Evolutionary conservation across 2,329 filamentous ascomycete species (phyloP), one percentile per base, ranked within the genome.

Genomic region (Aspergillus glaucus): DNA sequence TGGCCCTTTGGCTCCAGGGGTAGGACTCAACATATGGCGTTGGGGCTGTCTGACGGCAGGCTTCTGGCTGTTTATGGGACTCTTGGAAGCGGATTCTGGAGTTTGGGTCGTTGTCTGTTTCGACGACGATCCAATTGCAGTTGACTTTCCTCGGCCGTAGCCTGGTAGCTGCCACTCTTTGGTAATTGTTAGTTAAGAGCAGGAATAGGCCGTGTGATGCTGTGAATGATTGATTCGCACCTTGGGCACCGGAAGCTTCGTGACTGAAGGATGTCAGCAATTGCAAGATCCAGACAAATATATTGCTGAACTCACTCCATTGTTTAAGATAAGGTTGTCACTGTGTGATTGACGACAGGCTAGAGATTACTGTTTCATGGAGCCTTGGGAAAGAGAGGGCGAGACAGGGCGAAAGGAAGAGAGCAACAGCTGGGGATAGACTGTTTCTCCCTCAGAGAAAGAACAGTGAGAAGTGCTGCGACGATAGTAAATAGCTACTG

Each of bases 151-250:
- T 17, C 51, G 44, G n/a, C 56, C 58, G 44, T 62, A 60, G 1
- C 57, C 58, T 19, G 52, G 51, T 4, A 62, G 45, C 34, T 51
- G 37, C 60, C 60, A 62, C 50, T 61, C 60, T 62, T 34, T 19
- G 15, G 3, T 32, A 15, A 4, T n/a, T 15, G 15, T 34, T 44
- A 44, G 26, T 2, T 6, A 17, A 14, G 12, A 22, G 8, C 14
- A 21, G 17, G 14, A 14, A n/a, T 12, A 17, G 21, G 24, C 32
- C 10, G 15, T 46, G 10, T 46, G 15, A 14, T 26, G 14, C 19
- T 43, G 7, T 19, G 6, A 14, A 22, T n/a, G 14, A 26, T 43
- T 21, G 40, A 24, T n/a, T 44, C 43, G 43, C 57, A 61, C 60
- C 60, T 54, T 57, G 49, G 9, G 60, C 60, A 15, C 55, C 58